Evolutionary conservation across 768 basidiomycete genomes (phyloP).

Genomic region (Obba rivulosa): DNA sequence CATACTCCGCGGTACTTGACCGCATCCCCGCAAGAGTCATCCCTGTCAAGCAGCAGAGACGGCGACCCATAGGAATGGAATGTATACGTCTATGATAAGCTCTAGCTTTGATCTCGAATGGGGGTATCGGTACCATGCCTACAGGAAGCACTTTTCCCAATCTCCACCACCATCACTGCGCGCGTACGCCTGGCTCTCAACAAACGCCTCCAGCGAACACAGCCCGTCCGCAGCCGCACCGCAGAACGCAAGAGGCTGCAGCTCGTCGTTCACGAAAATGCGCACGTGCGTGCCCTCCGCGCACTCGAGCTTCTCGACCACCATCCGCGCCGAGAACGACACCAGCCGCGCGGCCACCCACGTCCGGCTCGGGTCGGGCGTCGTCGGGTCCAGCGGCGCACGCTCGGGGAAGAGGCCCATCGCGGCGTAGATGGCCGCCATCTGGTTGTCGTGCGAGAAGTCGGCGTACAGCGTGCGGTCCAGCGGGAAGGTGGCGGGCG

Average conservation of each 20-base stretch:
- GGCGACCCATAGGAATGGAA: too few relatives aligned
- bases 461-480: slow-evolving; percentile 64
- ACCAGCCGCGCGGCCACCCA: slow-evolving; percentile 61
- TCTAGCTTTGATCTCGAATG: too few relatives aligned
- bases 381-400: slow-evolving; percentile 20
- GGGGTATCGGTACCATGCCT: too few relatives aligned
- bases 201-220: slow-evolving; percentile 61
- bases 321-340: slow-evolving; percentile 72
- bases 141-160: slow-evolving; percentile 51
- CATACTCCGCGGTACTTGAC: too few relatives aligned
- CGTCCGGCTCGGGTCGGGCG: slow-evolving; percentile 17
- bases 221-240: slow-evolving; percentile 46
- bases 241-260: slow-evolving; percentile 62
- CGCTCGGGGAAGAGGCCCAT: slow-evolving; percentile 37
- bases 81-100: too few relatives aligned
- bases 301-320: slow-evolving; percentile 65
- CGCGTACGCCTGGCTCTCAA: slow-evolving; percentile 68
- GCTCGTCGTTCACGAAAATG: slow-evolving; percentile 73
- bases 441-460: slow-evolving; percentile 84
- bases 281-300: slow-evolving; percentile 42
- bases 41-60: too few relatives aligned
- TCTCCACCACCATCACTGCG: slow-evolving; percentile 64
- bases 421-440: slow-evolving; percentile 70
- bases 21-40: too few relatives aligned
- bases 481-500: slow-evolving; percentile 67